phyloP scores from a whole-genome alignment of 148 eudicot species.

The Rhododendron mucronatum region DNA sequence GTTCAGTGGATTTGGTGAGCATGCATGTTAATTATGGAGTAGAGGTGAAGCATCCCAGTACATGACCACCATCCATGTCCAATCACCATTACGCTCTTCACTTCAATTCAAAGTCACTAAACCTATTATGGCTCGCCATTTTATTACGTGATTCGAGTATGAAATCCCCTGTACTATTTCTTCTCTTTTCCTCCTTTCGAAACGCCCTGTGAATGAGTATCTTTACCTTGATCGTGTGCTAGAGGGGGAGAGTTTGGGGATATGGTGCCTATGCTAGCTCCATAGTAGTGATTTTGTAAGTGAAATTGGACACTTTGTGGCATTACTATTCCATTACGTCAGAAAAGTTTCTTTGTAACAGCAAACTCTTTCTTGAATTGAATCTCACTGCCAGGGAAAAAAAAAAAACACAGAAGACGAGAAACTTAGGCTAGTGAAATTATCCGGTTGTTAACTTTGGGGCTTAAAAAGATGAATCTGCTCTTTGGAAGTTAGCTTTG shows the following conservation, averaged over 20 bases:
- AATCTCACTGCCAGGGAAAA: not conserved
- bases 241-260: too few relatives aligned
- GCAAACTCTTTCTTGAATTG: not conserved
- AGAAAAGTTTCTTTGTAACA: not conserved
- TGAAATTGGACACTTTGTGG: too few relatives aligned
- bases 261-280: too few relatives aligned
- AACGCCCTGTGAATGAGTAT: too few relatives aligned
- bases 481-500: too few relatives aligned
- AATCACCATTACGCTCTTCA: not conserved
- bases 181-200: not conserved
- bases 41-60: slow-evolving; percentile 30
- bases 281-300: too few relatives aligned
- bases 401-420: too few relatives aligned
- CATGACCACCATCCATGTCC: not conserved
- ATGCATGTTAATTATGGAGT: slow-evolving; percentile 39
- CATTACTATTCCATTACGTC: too few relatives aligned
- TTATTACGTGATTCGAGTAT: not conserved
- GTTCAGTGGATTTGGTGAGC: slow-evolving; percentile 41
- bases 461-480: too few relatives aligned
- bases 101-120: not conserved
- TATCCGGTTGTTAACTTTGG: not conserved
- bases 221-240: too few relatives aligned
- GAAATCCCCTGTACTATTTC: not conserved
- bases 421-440: too few relatives aligned
- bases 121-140: not conserved